Conservation (phyloP, 257 asterid genomes). For the Solanum sitiens region DNA sequence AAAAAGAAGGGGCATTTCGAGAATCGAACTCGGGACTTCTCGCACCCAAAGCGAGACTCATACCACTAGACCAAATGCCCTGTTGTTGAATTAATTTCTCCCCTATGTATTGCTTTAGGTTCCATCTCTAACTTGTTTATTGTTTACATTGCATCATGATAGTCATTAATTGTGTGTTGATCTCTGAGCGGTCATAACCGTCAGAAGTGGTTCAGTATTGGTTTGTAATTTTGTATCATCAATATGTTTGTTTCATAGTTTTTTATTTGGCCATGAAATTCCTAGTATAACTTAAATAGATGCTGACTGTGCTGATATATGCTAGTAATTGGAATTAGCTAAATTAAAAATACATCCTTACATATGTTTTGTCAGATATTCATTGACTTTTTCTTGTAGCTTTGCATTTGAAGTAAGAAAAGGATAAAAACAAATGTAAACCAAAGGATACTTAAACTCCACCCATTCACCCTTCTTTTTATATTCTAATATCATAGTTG, state of each 20-base stretch:
- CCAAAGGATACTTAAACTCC: not conserved
- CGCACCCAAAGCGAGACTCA: conserved; percentile 88
- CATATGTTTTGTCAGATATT: not conserved
- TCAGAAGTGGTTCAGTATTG: too few relatives aligned
- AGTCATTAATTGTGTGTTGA: not conserved
- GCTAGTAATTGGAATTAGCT: not conserved
- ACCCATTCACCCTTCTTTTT: not conserved
- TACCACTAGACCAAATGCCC: conserved; percentile 86
- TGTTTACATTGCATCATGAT: not conserved
- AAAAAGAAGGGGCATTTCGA: conserved; percentile 54
- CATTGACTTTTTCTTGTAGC: not conserved
- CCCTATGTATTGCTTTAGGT: not conserved
- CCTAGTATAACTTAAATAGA: too few relatives aligned
- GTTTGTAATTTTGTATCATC: too few relatives aligned
- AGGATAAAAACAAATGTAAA: not conserved
- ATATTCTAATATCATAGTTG: too few relatives aligned
- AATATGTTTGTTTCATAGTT: too few relatives aligned
- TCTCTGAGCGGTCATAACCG: not conserved
- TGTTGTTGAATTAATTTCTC: not conserved
- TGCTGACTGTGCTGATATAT: too few relatives aligned
- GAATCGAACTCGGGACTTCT: conserved; percentile 91
- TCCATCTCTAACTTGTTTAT: not conserved
- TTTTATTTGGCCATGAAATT: too few relatives aligned
- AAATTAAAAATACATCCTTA: not conserved
- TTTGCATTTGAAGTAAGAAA: not conserved